A percentile compares a stretch with the other conserved stretches of the same genome.
phyloP scores from a whole-genome alignment of 306 rosid genomes.

The Pterocarpus santalinus region DNA sequence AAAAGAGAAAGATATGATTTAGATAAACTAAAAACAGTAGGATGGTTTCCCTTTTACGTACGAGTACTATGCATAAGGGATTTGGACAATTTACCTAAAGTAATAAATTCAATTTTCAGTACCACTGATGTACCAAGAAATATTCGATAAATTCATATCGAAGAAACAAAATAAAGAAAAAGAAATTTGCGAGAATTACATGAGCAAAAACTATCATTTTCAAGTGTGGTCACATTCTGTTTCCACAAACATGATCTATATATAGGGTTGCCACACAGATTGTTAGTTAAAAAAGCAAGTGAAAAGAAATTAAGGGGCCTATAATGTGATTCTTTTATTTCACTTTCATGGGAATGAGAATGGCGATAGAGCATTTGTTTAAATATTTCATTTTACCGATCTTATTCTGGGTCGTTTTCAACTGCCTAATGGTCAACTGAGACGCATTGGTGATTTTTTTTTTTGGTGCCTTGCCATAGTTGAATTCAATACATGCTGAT shows the following conservation, averaged over 20 bases:
- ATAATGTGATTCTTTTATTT: constrained; percentile 11
- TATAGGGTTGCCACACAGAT: not conserved
- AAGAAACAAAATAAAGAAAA: not conserved
- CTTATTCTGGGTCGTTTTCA: constrained; percentile 19
- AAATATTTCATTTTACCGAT: not conserved
- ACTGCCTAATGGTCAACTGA: not conserved
- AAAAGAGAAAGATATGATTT: no score
- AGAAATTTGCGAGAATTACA: no score
- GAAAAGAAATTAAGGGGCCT: not conserved
- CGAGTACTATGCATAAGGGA: no score
- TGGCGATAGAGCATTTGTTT: not conserved
- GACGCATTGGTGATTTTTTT: not conserved
- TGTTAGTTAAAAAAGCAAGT: constrained; percentile 8
- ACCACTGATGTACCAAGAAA: no score
- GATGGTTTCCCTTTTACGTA: no score
- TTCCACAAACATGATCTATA: constrained; percentile 23
- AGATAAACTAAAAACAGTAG: no score
- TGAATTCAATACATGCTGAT: not conserved
- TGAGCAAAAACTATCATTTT: constrained; percentile 16
- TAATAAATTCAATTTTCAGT: no score
- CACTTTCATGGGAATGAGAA: not conserved
- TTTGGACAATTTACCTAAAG: no score
- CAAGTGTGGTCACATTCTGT: constrained; percentile 34
- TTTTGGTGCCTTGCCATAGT: constrained; percentile 2
- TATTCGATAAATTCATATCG: not conserved